Percentiles rank a stretch among this genome's conserved stretches.
Conservation (phyloP, 768 basidiomycete genomes). For the Suillus fuscotomentosus region DNA sequence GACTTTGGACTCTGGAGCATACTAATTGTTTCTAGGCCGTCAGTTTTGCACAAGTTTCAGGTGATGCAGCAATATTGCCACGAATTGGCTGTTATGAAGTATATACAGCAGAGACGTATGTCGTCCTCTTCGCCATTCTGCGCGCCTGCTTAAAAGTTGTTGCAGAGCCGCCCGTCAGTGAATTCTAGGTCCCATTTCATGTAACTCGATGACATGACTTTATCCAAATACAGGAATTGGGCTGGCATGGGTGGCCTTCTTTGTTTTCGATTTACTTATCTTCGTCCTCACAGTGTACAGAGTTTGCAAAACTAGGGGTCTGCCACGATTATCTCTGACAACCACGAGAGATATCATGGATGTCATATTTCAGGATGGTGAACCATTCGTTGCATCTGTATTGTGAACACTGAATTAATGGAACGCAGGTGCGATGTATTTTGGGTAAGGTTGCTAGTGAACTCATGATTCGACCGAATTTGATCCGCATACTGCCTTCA, state of each 20-base stretch:
- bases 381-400: background rate
- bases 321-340: background rate
- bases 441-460: background rate
- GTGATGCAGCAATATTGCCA: constrained; percentile 30
- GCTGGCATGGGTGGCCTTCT: background rate
- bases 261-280: background rate
- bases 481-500: constrained; percentile 25
- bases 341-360: background rate
- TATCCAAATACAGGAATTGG: background rate
- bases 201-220: background rate
- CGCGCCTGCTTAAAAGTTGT: constrained; percentile 14
- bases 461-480: background rate
- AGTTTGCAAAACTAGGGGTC: background rate
- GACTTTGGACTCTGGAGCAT: background rate
- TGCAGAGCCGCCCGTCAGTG: background rate
- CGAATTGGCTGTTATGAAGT: constrained; percentile 27
- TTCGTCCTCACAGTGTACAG: background rate
- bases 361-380: background rate
- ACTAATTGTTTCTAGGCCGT: background rate
- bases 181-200: background rate
- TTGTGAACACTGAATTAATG: background rate
- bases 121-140: constrained; percentile 35
- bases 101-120: constrained; percentile 8
- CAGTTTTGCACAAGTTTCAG: constrained; percentile 44
- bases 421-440: background rate